These are phyloP conservation scores for Claviceps pusilla DNA, from an alignment of 2,329 filamentous ascomycete species.

Conservation along the genomic window DNA sequence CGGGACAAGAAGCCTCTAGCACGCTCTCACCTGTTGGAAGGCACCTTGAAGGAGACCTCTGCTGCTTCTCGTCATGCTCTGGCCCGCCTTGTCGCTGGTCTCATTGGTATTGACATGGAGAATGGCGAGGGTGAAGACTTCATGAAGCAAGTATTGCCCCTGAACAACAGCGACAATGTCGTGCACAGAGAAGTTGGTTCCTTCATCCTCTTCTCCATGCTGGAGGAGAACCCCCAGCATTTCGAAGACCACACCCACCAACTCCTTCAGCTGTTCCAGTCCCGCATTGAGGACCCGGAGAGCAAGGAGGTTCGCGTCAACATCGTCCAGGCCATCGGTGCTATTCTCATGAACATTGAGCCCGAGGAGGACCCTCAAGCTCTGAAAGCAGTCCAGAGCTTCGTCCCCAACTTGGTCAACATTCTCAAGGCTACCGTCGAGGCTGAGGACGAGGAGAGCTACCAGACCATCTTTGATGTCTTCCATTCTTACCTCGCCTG, in stretches of 20 bases:
- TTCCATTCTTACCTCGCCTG: conserved; percentile 91
- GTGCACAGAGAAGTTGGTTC: conserved; percentile 78
- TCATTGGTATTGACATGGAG: conserved; percentile 68
- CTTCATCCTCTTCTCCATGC: conserved; percentile 82
- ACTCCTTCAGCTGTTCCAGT: conserved; percentile 69
- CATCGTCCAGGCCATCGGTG: conserved; percentile 79
- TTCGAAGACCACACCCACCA: conserved; percentile 69
- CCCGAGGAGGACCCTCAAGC: conserved; percentile 67
- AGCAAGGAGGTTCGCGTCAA: conserved; percentile 90
- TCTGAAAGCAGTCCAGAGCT: conserved; percentile 59
- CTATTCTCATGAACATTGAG: conserved; percentile 75
- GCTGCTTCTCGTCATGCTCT: conserved; percentile 70
- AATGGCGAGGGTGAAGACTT: conserved; percentile 68
- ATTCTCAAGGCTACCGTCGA: conserved; percentile 77
- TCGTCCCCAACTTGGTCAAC: conserved; percentile 76
- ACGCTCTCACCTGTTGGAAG: conserved; percentile 69
- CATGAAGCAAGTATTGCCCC: conserved; percentile 62
- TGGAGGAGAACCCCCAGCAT: conserved; percentile 73
- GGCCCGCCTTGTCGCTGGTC: conserved; percentile 72
- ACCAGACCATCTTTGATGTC: conserved; percentile 84
- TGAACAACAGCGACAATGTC: conserved; percentile 59
- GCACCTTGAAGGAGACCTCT: conserved; percentile 65
- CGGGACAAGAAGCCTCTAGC: conserved; percentile 65
- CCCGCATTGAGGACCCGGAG: conserved; percentile 78
- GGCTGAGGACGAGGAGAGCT: conserved; percentile 68